Evolutionary conservation across 139 green algal genomes (phyloP), one percentile per base, ranked within the genome.

Genomic region (Coelastrella sp.): DNA sequence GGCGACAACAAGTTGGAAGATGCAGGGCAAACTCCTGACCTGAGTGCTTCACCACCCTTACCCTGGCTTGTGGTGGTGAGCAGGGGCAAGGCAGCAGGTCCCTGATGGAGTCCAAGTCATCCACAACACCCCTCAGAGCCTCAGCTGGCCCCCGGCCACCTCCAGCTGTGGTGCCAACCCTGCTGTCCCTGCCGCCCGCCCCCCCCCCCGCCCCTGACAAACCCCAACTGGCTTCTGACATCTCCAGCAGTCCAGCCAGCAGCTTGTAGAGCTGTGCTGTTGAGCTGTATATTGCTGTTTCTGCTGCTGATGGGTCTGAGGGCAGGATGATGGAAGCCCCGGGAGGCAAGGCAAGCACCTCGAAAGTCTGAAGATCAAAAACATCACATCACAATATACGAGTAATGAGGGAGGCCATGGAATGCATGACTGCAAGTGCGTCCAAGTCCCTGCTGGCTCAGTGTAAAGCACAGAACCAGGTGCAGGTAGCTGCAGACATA

Each of bases 211-310:
- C 63, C 63, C 15, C 63, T 70, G 3, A 17, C 4, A 70, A 70
- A 70, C 63, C 22, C 24, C 80, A 25, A 11, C 59, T 58, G 24
- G 60, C 19, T 60, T 86, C 80, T 74, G 80, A 59, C 7, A 59
- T 25, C n/a, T 86, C 59, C 8, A 86, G 58, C 10, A 86, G 80
- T 22, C 80, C 80, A 20, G 22, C 9, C 0, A 86, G n/a, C n/a
- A 86, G 80, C 10, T 25, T 12, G 25, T 60, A 86, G 9, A 86
- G 59, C 59, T 86, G 80, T n/a, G 72, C 58, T 6, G 14, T 58
- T 11, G n/a, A 74, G 59, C 80, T 59, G 59, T 88, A 88, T 15
- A n/a, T 49, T 81, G 49, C 83, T 70, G 65, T 17, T 35, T 81
- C 68, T 57, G 27, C 22, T 56, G 68, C 66, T 7, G 61, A 35